Percentiles rank a stretch among this genome's conserved stretches.
Evolutionary conservation across 2,329 filamentous ascomycete genomes (phyloP).

Genomic region (Fusarium torreyae): DNA sequence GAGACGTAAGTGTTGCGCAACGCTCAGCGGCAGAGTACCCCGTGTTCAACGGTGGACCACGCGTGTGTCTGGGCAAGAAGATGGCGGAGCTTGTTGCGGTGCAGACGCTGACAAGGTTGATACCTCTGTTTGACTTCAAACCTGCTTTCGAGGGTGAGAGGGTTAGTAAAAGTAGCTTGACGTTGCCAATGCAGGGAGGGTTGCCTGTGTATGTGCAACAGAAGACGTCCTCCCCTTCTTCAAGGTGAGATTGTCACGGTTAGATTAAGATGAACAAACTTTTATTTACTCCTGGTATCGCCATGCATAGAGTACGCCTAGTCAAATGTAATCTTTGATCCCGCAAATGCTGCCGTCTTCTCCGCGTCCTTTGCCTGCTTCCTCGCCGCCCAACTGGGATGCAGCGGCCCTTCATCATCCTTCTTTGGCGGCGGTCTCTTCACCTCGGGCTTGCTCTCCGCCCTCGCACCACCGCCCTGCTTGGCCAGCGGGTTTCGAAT

Average conservation of each 20-base stretch:
- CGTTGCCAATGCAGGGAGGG: slow-evolving; percentile 74
- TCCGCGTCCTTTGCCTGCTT: slow-evolving; percentile 73
- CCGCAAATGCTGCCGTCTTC: slow-evolving; percentile 67
- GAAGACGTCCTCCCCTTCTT: background rate
- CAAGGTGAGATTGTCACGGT: background rate
- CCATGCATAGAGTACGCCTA: slow-evolving; percentile 48
- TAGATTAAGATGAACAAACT: slow-evolving; percentile 14
- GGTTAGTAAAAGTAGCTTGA: slow-evolving; percentile 72
- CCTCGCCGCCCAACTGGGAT: slow-evolving; percentile 76
- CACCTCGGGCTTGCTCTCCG: slow-evolving; percentile 24
- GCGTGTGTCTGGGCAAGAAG: slow-evolving; percentile 73
- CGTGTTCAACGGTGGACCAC: slow-evolving; percentile 76
- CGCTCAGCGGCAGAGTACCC: slow-evolving; percentile 70
- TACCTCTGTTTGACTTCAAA: slow-evolving; percentile 66
- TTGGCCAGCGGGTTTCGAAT: slow-evolving; percentile 56
- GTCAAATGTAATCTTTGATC: slow-evolving; percentile 73
- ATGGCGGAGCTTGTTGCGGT: slow-evolving; percentile 75
- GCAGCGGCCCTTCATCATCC: slow-evolving; percentile 69
- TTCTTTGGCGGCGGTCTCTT: slow-evolving; percentile 53
- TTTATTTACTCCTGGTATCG: slow-evolving; percentile 44
- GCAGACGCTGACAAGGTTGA: slow-evolving; percentile 67
- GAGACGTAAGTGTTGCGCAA: slow-evolving; percentile 57
- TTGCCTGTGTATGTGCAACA: slow-evolving; percentile 59
- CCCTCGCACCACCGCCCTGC: slow-evolving; percentile 21
- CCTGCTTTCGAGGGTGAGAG: slow-evolving; percentile 63